phyloP scores from a whole-genome alignment of 768 basidiomycete species.

The Tulasnella sp. region DNA sequence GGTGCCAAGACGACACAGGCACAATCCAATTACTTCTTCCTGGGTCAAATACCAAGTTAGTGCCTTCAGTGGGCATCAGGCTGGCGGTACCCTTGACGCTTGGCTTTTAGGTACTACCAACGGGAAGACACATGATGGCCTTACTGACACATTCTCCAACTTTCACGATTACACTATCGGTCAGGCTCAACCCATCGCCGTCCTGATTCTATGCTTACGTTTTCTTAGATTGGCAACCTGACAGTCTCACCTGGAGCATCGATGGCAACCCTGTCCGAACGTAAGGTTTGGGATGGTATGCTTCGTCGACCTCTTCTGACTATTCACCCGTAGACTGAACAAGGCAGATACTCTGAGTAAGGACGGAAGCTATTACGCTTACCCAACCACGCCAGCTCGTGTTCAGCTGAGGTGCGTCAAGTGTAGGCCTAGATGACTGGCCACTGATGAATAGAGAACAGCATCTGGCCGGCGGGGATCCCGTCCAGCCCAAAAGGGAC shows the following conservation, averaged over 20 bases:
- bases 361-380: constrained; percentile 43
- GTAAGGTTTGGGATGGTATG: neutral
- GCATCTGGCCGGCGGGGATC: constrained; percentile 78
- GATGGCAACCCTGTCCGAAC: constrained; percentile 64
- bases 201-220: constrained; percentile 24
- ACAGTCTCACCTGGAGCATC: constrained; percentile 50
- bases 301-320: neutral
- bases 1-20: constrained; percentile 41
- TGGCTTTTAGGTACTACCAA: neutral
- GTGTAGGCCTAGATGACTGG: neutral
- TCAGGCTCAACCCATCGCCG: neutral
- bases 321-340: constrained; percentile 28
- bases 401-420: constrained; percentile 57
- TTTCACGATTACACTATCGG: constrained; percentile 68
- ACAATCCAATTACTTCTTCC: constrained; percentile 70
- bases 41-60: constrained; percentile 13
- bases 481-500: constrained; percentile 48
- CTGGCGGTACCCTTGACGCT: neutral
- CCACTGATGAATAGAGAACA: constrained; percentile 17
- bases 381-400: constrained; percentile 67
- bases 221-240: constrained; percentile 59
- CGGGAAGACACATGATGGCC: constrained; percentile 23
- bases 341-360: constrained; percentile 40
- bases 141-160: constrained; percentile 52
- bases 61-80: neutral